Evolutionary conservation across 129 eudicot species (phyloP), one percentile per base, ranked within the genome.

Genomic region (Escallonia rubra): DNA sequence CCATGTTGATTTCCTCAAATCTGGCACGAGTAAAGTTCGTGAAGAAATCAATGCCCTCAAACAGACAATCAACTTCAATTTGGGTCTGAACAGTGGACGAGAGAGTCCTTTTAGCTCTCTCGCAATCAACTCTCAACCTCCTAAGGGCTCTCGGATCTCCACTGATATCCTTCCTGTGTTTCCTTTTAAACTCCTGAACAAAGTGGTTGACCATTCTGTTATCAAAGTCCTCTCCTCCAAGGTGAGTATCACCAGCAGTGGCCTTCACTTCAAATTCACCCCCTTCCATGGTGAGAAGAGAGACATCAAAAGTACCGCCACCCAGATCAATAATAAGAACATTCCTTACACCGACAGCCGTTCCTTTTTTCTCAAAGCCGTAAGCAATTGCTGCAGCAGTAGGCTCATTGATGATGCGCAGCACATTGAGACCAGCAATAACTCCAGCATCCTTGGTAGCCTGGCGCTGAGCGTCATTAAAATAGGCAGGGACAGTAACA

Each of bases 1-100:
- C 77, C 69, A 61, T 74, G 64, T 74, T 74, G 4, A 75, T 51
- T 58, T 76, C 75, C 52, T 76, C 80, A 13, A 59, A 59, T 59
- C 63, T 59, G 63, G 63, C 63, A 16, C 63, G 42, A 4, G 63
- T 59, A 8, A 59, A 16, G 42, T 49, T 61, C 4, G 51, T 9
- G 50, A 41, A 61, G 50, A 61, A 61, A 43, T 61, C 66, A n/a
- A 61, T 42, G 13, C 66, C 66, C 51, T 61, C 66, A 10, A 39
- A 61, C 66, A 61, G 23, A 13, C 43, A 59, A 38, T 59, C 63
- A 38, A 59, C 38, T 38, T 59, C 63, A 38, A 59, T 59, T 7
- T 42, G 23, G 63, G 63, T 59, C 41, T 59, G 63, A 38, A 43
- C 63, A 16, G 63, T 59, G 5, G 63, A 59, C 8, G 63, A 59